Evolutionary conservation across 148 eudicot species (phyloP).

Genomic region (Tetragonia tetragonoides): DNA sequence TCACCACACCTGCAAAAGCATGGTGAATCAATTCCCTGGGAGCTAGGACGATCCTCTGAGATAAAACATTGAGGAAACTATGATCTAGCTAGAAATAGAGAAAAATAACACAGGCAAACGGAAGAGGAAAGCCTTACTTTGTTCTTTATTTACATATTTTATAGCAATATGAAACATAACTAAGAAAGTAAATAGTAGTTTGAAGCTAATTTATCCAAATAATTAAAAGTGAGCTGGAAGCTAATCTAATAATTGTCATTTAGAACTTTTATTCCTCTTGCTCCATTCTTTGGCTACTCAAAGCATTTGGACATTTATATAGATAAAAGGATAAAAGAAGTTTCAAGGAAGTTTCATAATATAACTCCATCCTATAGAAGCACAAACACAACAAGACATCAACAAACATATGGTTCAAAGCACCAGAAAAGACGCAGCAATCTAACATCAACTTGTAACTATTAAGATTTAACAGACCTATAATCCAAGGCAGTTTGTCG

Average conservation of each 20-base stretch:
- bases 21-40: constrained; percentile 17
- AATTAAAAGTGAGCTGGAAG: neutral
- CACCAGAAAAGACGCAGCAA: neutral
- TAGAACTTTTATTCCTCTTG: neutral
- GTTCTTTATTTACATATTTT: neutral
- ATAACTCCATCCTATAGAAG: neutral
- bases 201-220: no score
- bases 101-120: neutral
- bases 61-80: neutral
- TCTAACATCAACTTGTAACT: neutral
- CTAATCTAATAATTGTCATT: neutral
- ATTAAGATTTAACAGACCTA: neutral
- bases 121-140: neutral
- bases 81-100: neutral
- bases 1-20: constrained; percentile 41
- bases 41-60: neutral
- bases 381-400: neutral
- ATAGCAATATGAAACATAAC: no score
- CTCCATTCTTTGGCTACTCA: neutral
- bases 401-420: constrained; percentile 7
- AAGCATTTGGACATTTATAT: neutral
- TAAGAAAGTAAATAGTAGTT: neutral
- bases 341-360: neutral
- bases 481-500: neutral
- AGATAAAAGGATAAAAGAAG: neutral